These are phyloP conservation scores for Oryza coarctata DNA, from an alignment of 176 grass and related monocot species.

Conservation along the genomic window DNA sequence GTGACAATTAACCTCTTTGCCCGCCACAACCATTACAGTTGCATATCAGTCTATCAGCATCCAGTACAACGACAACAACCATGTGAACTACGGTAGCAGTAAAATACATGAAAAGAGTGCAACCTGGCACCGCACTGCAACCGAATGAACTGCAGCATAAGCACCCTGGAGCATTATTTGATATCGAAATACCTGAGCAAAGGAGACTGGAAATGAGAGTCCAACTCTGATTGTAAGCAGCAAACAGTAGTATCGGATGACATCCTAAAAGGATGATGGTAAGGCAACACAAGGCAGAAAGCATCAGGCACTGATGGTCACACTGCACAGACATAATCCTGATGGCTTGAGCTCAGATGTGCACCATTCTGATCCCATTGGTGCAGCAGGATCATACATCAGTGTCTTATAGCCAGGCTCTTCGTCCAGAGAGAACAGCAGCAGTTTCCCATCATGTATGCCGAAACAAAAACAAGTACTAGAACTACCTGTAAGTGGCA, in stretches of 20 bases:
- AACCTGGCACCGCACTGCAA: background rate
- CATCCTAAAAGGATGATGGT: conserved; percentile 8
- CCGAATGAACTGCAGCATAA: conserved; percentile 8
- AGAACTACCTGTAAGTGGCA: conserved; percentile 81
- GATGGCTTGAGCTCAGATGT: conserved; percentile 63
- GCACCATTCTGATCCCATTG: conserved; percentile 64
- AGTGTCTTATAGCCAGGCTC: conserved; percentile 64
- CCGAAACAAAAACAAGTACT: conserved; percentile 66
- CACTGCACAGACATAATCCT: conserved; percentile 58
- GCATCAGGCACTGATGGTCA: conserved; percentile 78
- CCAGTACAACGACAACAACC: background rate
- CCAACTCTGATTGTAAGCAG: conserved; percentile 6
- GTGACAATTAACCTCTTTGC: background rate
- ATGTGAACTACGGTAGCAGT: conserved; percentile 15
- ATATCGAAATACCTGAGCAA: background rate
- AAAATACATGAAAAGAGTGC: conserved; percentile 29
- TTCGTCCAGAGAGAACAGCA: conserved; percentile 67
- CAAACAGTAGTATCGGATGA: background rate
- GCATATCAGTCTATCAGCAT: background rate
- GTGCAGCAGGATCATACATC: conserved; percentile 72
- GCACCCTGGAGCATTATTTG: background rate
- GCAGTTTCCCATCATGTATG: conserved; percentile 57
- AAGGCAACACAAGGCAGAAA: background rate
- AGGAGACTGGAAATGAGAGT: background rate
- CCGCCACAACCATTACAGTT: background rate